Base-by-base conservation (phyloP, 192 early-diverging fungal species). In the Backusella sp. region DNA sequence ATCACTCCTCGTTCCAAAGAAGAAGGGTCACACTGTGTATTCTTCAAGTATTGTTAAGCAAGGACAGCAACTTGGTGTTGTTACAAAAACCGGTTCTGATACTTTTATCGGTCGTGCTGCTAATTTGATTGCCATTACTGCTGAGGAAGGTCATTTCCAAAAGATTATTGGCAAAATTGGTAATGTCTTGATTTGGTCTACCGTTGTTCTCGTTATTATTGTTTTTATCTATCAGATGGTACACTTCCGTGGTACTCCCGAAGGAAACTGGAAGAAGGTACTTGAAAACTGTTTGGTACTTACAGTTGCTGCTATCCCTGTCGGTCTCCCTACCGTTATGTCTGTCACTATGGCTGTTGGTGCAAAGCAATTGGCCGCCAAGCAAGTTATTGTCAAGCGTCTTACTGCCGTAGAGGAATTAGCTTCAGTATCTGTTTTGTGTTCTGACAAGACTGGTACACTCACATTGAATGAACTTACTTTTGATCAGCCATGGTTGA, bases 341-440 rank as follows among this genome's bases (percentile, higher is more conserved):
- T 95, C 94, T 15, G 96, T 97, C 15, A 98, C 97, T 28, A 97
- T 98, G 96, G 97, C 97, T n/a, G 91, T 98, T 72, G 96, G 96
- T 75, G 94, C 96, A 52, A 90, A 91, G 77, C 92, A 97, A 85
- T 86, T 98, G 34, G 95, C 96, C 23, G 89, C 90, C 37, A 96
- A 97, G 82, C 87, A 97, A 86, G 96, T 97, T 76, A 98, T 98
- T 83, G 94, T 96, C 74, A 97, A 98, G 87, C 95, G 95, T 73
- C 87, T 98, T 46, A 95, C 96, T 11, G 95, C 96, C 19, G 95
- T 98, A 37, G 96, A 98, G 84, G 94, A 97, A 81, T 88, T 98
- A 80, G 96, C 96, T 3, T 96, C 96, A 9, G 94, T 97, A 3
- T 94, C 94, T 5, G 91, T 95, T 28, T 86, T 93, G 46, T 94